Percentiles rank a stretch among this genome's conserved stretches.
Conservation (phyloP, 352 stramenopile genomes). For the Phytophthora multivora region DNA sequence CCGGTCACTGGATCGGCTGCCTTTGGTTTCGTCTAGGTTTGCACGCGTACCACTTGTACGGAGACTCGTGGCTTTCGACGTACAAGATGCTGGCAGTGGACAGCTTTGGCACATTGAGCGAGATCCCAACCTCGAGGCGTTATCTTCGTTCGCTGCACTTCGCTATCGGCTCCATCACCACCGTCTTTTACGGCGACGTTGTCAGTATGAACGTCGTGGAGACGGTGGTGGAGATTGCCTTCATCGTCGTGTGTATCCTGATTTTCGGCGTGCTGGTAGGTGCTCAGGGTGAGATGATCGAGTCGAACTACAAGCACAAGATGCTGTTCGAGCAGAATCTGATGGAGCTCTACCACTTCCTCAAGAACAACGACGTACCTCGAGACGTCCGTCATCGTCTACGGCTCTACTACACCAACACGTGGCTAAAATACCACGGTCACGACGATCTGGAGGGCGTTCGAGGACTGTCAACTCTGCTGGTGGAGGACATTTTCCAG, state of each 20-base stretch:
- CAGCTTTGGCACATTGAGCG: constrained; percentile 41
- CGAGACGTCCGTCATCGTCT: constrained; percentile 53
- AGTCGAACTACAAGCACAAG: constrained; percentile 65
- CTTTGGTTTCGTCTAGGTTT: constrained; percentile 62
- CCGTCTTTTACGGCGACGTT: constrained; percentile 75
- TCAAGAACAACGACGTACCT: constrained; percentile 64
- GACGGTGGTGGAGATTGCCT: constrained; percentile 53
- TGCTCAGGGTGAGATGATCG: constrained; percentile 62
- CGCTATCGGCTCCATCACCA: constrained; percentile 64
- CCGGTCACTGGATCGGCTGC: constrained; percentile 74
- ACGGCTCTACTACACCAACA: constrained; percentile 70
- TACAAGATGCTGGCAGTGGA: constrained; percentile 60
- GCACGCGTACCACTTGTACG: constrained; percentile 49
- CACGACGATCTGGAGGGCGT: constrained; percentile 65
- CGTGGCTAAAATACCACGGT: constrained; percentile 68
- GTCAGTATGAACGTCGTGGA: constrained; percentile 66
- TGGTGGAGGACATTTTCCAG: constrained; percentile 73
- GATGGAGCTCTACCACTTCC: constrained; percentile 62
- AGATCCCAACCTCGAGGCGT: constrained; percentile 44
- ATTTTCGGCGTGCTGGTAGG: constrained; percentile 73
- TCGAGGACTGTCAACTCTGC: constrained; percentile 58
- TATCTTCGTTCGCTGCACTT: constrained; percentile 73
- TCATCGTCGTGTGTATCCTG: constrained; percentile 75
- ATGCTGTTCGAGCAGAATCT: constrained; percentile 79
- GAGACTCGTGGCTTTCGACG: constrained; percentile 61